These are phyloP conservation scores for Coccomyxa sp. DNA, from an alignment of 139 green algal genomes.

Conservation along the genomic window DNA sequence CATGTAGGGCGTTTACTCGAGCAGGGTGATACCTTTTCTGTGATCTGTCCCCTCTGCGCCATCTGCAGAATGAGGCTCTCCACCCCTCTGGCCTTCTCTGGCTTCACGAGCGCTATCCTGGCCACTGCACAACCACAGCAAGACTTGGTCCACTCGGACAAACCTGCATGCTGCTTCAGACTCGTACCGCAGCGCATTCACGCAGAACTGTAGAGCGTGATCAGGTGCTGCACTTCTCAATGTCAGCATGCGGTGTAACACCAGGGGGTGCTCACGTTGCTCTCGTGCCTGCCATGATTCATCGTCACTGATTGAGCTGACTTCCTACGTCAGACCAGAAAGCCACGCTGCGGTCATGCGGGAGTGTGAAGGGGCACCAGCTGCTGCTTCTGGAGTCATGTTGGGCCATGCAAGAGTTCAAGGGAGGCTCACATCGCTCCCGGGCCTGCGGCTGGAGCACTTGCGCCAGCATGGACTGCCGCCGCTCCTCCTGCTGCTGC, in stretches of 20 bases:
- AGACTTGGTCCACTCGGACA: background rate
- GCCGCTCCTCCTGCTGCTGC: background rate
- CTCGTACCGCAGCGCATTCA: too few species aligned
- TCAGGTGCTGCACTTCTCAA: background rate
- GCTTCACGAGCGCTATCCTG: constrained; percentile 92
- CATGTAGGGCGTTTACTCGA: background rate
- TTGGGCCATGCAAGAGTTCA: background rate
- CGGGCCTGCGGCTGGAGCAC: constrained; percentile 73
- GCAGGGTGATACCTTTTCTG: constrained; percentile 63
- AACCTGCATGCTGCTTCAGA: too few species aligned
- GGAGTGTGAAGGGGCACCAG: background rate
- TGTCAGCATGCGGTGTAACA: background rate
- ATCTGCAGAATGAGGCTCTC: constrained; percentile 86
- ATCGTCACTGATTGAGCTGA: too few species aligned
- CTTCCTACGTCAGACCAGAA: too few species aligned
- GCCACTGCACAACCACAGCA: constrained; percentile 71
- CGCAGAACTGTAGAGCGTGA: background rate
- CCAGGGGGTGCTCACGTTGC: background rate
- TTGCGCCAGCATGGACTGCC: background rate
- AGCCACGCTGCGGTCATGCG: background rate
- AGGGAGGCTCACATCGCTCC: constrained; percentile 58
- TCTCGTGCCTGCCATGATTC: too few species aligned
- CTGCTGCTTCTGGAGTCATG: background rate
- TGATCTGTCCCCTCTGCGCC: constrained; percentile 68
- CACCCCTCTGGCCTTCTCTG: constrained; percentile 86